A percentile compares a stretch with the other conserved stretches of the same genome.
Evolutionary conservation across 768 basidiomycete genomes (phyloP).

Genomic region (Lepiota brunneoincarnata): DNA sequence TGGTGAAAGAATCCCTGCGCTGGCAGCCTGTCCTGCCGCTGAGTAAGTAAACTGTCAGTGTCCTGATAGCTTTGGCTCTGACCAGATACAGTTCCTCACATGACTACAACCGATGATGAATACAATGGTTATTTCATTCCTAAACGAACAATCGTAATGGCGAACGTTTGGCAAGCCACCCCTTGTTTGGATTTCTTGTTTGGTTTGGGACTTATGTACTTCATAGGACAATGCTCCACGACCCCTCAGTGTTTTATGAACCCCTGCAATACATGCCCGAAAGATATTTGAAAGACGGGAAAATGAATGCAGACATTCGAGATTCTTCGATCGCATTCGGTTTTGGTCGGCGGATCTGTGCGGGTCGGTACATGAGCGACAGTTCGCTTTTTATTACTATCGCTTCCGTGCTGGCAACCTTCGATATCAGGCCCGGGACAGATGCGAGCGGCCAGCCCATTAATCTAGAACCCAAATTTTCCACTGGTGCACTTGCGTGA

Average conservation of each 20-base stretch:
- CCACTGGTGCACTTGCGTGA: no score
- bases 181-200: no score
- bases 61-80: no score
- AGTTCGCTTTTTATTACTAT: slow-evolving; percentile 43
- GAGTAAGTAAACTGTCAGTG: not conserved
- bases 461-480: slow-evolving; percentile 29
- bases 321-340: slow-evolving; percentile 1
- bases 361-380: slow-evolving; percentile 42
- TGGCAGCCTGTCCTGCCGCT: slow-evolving; percentile 18
- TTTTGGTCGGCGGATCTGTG: slow-evolving; percentile 30
- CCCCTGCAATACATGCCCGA: slow-evolving; percentile 1
- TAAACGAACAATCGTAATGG: no score
- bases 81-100: no score
- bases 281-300: slow-evolving; percentile 6
- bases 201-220: no score
- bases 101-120: no score
- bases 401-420: slow-evolving; percentile 38
- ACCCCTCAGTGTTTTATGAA: not conserved
- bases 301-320: slow-evolving; percentile 2
- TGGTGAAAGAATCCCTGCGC: slow-evolving; percentile 22
- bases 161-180: no score
- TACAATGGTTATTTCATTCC: no score
- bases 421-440: slow-evolving; percentile 33
- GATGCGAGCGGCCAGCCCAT: slow-evolving; percentile 31
- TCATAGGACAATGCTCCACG: slow-evolving; percentile 5